A percentile compares a stretch with the other conserved stretches of the same genome.
These are phyloP conservation scores for Leccinum longicurvipes DNA, from an alignment of 768 basidiomycete species.

Conservation along the genomic window DNA sequence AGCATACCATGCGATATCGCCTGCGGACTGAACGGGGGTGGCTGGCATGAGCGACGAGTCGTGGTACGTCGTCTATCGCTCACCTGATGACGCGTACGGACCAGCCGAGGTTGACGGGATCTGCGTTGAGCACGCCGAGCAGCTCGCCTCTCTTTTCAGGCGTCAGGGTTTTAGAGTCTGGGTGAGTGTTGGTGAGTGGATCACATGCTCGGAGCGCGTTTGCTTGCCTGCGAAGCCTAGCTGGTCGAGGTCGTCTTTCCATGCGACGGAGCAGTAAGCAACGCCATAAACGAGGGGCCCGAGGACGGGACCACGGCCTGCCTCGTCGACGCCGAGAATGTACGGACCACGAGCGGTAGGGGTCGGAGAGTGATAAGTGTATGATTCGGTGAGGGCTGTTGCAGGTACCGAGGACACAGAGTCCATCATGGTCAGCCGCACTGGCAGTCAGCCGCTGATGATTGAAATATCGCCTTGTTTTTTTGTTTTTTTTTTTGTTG, in stretches of 20 bases:
- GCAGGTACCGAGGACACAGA: conserved; percentile 63
- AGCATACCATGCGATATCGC: conserved; percentile 93
- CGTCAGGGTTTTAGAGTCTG: conserved; percentile 92
- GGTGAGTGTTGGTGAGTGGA: background rate
- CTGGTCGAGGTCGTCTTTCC: conserved; percentile 65
- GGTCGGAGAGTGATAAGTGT: conserved; percentile 71
- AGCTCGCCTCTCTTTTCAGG: conserved; percentile 63
- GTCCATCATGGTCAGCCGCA: background rate
- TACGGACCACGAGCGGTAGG: conserved; percentile 76
- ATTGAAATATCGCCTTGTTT: conserved; percentile 10
- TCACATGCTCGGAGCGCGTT: background rate
- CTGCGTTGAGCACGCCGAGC: conserved; percentile 63
- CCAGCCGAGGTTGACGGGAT: conserved; percentile 74
- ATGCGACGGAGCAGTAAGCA: conserved; percentile 85
- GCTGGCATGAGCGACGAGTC: background rate
- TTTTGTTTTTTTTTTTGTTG: no score
- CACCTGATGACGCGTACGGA: conserved; percentile 77
- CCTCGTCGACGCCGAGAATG: conserved; percentile 98
- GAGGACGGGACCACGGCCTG: conserved; percentile 91
- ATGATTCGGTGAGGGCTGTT: conserved; percentile 60
- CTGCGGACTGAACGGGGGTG: conserved; percentile 61
- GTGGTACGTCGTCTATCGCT: background rate
- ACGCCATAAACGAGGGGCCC: conserved; percentile 96
- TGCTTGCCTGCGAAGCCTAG: conserved; percentile 87
- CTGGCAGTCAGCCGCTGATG: background rate